These are phyloP conservation scores for Prunus campanulata DNA, from an alignment of 306 rosid genomes.

Conservation along the genomic window DNA sequence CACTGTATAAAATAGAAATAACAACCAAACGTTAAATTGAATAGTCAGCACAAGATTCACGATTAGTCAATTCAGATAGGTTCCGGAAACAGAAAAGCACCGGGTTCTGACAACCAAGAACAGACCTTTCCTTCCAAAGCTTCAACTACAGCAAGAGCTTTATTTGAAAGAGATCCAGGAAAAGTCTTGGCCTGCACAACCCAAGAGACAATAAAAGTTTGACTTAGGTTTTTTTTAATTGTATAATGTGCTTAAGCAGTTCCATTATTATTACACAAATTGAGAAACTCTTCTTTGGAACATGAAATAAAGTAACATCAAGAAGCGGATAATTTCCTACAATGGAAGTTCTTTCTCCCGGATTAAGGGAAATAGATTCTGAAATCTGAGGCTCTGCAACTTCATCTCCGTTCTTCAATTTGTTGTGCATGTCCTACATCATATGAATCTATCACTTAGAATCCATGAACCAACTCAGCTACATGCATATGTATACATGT, in stretches of 20 bases:
- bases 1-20: not conserved
- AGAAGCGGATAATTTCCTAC: constrained; percentile 46
- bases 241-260: constrained; percentile 18
- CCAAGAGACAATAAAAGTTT: constrained; percentile 20
- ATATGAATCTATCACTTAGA: constrained; percentile 15
- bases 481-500: not conserved
- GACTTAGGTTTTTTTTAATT: constrained; percentile 4
- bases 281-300: constrained; percentile 2
- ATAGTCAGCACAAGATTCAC: not conserved
- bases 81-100: not conserved
- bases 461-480: constrained; percentile 14
- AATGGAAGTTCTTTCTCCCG: constrained; percentile 73
- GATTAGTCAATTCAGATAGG: not conserved
- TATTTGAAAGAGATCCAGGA: constrained; percentile 65
- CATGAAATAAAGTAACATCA: constrained; percentile 9
- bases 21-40: not conserved
- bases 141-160: constrained; percentile 70
- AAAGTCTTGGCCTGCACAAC: constrained; percentile 70
- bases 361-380: constrained; percentile 49
- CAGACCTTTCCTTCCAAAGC: constrained; percentile 97
- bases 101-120: constrained; percentile 15
- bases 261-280: constrained; percentile 9
- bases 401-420: constrained; percentile 80
- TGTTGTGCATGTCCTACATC: constrained; percentile 76
- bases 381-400: constrained; percentile 58